Evolutionary conservation across 257 asterid genomes (phyloP).

Genomic region (Orobanche coerulescens): DNA sequence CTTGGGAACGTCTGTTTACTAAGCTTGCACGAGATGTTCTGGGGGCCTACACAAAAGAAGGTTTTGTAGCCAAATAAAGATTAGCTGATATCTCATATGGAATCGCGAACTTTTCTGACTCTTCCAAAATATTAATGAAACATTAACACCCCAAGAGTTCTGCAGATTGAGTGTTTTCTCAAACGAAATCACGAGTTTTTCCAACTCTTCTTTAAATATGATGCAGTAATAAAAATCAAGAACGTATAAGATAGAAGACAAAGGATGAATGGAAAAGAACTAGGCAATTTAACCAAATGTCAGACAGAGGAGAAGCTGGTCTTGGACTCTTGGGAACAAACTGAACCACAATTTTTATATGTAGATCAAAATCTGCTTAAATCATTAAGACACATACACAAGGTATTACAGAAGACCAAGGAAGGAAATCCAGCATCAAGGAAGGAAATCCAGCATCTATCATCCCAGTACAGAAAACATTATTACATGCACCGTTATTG

Average conservation of each 20-base stretch:
- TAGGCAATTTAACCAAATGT: slow-evolving; percentile 3
- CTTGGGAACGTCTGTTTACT: slow-evolving; percentile 87
- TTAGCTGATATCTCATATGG: slow-evolving; percentile 2
- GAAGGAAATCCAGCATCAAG: background rate
- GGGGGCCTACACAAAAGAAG: slow-evolving; percentile 63
- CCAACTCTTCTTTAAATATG: no score
- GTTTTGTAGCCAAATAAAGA: slow-evolving; percentile 15
- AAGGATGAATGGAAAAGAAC: background rate
- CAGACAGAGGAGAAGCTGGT: slow-evolving; percentile 12
- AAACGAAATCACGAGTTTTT: no score
- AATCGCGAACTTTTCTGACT: background rate
- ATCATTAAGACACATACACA: slow-evolving; percentile 4
- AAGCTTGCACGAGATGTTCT: slow-evolving; percentile 91
- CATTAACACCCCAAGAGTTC: background rate
- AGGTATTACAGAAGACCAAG: background rate
- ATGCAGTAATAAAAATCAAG: no score
- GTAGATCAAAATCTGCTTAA: slow-evolving; percentile 9
- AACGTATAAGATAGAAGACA: background rate
- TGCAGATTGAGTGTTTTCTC: background rate
- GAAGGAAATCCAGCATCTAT: background rate
- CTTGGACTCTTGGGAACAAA: background rate
- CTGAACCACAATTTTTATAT: background rate
- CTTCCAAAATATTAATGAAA: background rate
- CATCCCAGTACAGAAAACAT: slow-evolving; percentile 1
- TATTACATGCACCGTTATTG: slow-evolving; percentile 17